Base-by-base conservation (phyloP, 176 grass and related monocot genomes). In the Zea luxurians region DNA sequence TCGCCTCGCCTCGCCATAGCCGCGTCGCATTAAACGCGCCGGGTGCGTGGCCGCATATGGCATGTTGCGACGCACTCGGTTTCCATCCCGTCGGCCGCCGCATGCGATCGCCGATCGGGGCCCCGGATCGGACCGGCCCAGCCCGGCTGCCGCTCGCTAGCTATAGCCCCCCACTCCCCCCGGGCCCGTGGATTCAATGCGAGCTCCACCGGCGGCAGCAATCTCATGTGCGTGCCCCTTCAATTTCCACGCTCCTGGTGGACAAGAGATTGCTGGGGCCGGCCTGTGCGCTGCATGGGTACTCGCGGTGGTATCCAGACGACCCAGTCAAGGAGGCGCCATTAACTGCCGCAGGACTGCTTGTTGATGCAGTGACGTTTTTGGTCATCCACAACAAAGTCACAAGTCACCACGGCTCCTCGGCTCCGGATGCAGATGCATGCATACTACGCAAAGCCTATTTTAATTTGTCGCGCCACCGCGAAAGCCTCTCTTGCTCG, bases 11-110 rank as follows among this genome's bases (percentile, higher is more conserved):
- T 58, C 18, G 47, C 20, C 48, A 61, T 69, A 58, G 86, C 70
- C 81, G 81, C 86, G 86, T 88, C 47, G 87, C 87, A 84, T 85
- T 81, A 4, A 89, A 71, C 64, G 48, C 77, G 72, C 16, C 21
- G 38, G 77, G 66, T 42, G 71, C 44, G 80, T 78, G 79, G 73
- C 49, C 68, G 68, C 74, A 66, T 34, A 82, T 66, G 85, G 65
- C 72, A 8, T 78, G 85, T 48, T 65, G 65, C 62, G 0, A 4
- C 53, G 53, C 53, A 17, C 50, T 53, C 2, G 53, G 16, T n/a
- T n/a, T 55, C 53, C 53, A 58, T 20, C 17, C n/a, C 54, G 54
- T 9, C 16, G 54, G n/a, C 54, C 41, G 41, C 41, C 54, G 54
- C 20, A 58, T 58, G 54, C 54, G 17, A 58, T 58, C 17, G 7